Evolutionary conservation across 352 stramenopile genomes (phyloP), one percentile per base, ranked within the genome.

Genomic region (Globisporangium emineosum): DNA sequence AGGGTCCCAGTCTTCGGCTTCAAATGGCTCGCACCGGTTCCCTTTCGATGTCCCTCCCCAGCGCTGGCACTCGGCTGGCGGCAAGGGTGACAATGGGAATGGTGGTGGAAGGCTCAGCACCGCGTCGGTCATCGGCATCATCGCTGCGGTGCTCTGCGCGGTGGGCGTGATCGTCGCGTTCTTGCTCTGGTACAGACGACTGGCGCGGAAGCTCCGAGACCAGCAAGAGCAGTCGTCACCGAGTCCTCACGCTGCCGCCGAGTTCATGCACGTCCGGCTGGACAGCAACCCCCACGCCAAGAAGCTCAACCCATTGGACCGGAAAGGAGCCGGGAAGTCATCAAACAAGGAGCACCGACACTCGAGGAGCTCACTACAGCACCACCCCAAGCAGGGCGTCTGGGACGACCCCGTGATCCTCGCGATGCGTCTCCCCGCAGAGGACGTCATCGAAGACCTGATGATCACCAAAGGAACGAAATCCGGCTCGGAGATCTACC

Each of bases 131-230:
- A 25, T 56, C 3, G 50, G 50, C 13, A 40, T 40, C 27, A 23
- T 56, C 27, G 50, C 50, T 2, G 27, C 57, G 35, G 78, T 76
- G 21, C 58, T 70, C 37, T 75, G 45, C 32, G 62, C 67, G 13
- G 49, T 49, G 7, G 66, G 29, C n/a, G 62, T 66, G 30, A 69
- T 69, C 19, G 65, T 60, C 30, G 58, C 60, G n/a, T 68, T 62
- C 33, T 43, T 60, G n/a, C 50, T 60, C 12, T 60, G 54, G 54
- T 60, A 60, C 54, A 32, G 43, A 23, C 32, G 37, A 9, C 37
- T 60, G 23, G 32, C 25, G 30, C 15, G 37, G n/a, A 60, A 60
- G n/a, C 50, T 56, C 3, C 50, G 50, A 7, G 50, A 30, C 3
- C 50, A 56, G 27, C 50, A 56, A 21, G 50, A 37, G 17, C 25